Evolutionary conservation across 148 eudicot genomes (phyloP), one percentile per base, ranked within the genome.

Genomic region (Nepenthes gracilis): DNA sequence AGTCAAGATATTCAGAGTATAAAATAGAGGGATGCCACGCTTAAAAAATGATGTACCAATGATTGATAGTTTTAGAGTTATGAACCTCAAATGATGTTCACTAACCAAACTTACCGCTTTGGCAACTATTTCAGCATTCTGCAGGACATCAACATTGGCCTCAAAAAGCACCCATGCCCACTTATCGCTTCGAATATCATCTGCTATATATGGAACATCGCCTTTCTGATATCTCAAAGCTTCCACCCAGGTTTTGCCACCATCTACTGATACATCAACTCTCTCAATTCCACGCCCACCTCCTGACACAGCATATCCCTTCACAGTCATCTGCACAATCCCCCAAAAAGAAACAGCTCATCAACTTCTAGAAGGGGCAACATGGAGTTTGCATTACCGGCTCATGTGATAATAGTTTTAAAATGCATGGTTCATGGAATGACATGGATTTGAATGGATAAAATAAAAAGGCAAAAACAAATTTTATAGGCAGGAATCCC

Each of bases 161-260:
- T 92, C 87, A 61, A 92, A 88, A 40, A 92, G 58, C 52, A 88
- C 90, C 96, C 97, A 92, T 45, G 97, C 97, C 97, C 97, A 92
- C 75, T 80, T 88, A 69, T 92, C 96, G 74, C 94, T 73, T 35
- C 55, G 37, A 45, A 38, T 60, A 61, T 77, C 75, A 76, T 92
- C 96, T 38, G 97, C 85, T 58, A 75, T 68, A 58, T 92, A 92
- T 32, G 80, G 75, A 45, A 69, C 48, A 13, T 85, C 87, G 9
- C 78, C 15, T 77, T 75, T 92, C 80, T 92, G 97, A 76, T 63
- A 88, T 69, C 81, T 83, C 54, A 86, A 75, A 52, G 97, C 94
- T 83, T 92, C 96, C 70, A 77, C 62, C 97, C 97, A 92, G 60
- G 88, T 78, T 75, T 83, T 92, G 60, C 96, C 97, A 15, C 97